These are phyloP conservation scores for Globisporangium paroecandrum DNA, from an alignment of 352 stramenopile species.

Conservation along the genomic window DNA sequence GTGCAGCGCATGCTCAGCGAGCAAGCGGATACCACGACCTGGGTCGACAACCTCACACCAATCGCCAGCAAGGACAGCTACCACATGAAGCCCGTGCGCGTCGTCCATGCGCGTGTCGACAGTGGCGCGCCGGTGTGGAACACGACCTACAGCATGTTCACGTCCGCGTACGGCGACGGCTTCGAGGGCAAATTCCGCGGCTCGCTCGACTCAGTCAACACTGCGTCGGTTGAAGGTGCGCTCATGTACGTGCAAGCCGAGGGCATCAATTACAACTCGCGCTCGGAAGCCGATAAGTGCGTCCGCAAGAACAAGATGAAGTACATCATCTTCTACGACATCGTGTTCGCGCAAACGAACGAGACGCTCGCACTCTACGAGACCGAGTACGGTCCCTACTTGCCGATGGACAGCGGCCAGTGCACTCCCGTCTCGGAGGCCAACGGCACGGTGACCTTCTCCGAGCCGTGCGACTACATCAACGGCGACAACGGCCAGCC, in stretches of 20 bases:
- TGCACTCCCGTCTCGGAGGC: constrained; percentile 46
- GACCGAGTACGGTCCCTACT: constrained; percentile 63
- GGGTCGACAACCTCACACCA: constrained; percentile 22
- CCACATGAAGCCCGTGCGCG: constrained; percentile 54
- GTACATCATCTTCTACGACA: constrained; percentile 84
- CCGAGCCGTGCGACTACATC: constrained; percentile 66
- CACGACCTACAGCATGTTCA: constrained; percentile 28
- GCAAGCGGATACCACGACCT: background rate
- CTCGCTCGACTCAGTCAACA: constrained; percentile 41
- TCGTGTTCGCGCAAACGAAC: constrained; percentile 73
- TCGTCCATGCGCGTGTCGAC: constrained; percentile 62
- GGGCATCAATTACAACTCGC: constrained; percentile 44
- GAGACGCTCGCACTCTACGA: constrained; percentile 68
- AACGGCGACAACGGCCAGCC: constrained; percentile 62
- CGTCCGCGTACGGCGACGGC: constrained; percentile 32
- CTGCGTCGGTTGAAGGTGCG: constrained; percentile 39
- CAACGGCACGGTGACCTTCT: constrained; percentile 29
- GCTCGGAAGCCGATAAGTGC: constrained; percentile 11
- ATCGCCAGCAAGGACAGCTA: constrained; percentile 39
- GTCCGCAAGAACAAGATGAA: constrained; percentile 77
- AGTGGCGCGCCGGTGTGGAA: constrained; percentile 54
- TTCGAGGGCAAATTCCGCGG: constrained; percentile 32
- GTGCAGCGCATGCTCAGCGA: constrained; percentile 15
- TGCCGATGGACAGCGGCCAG: constrained; percentile 63
- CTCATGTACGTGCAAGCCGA: constrained; percentile 55